Percentiles rank a stretch among this genome's conserved stretches.
Evolutionary conservation across 2,329 filamentous ascomycete species (phyloP).

Genomic region (Leptosphaerulina australis): DNA sequence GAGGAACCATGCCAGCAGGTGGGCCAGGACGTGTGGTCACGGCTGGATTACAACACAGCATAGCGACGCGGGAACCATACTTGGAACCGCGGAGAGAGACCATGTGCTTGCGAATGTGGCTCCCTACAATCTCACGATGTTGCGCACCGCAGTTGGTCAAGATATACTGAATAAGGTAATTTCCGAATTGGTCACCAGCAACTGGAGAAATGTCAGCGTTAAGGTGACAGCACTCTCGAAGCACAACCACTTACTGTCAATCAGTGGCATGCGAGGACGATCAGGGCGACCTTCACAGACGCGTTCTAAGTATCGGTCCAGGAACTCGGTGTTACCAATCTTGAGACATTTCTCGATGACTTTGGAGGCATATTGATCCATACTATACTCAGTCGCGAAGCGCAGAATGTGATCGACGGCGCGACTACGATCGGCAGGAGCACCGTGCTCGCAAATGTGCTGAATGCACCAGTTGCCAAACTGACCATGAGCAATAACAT

Average conservation of each 20-base stretch:
- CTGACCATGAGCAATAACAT: slow-evolving; percentile 94
- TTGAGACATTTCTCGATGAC: slow-evolving; percentile 99
- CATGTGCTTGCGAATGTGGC: slow-evolving; percentile 98
- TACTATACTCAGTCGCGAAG: slow-evolving; percentile 94
- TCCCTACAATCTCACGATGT: slow-evolving; percentile 90
- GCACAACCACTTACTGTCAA: slow-evolving; percentile 71
- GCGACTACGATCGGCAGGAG: slow-evolving; percentile 85
- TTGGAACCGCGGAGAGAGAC: slow-evolving; percentile 97
- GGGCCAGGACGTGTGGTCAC: slow-evolving; percentile 87
- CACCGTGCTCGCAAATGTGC: slow-evolving; percentile 97
- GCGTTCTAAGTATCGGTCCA: slow-evolving; percentile 88
- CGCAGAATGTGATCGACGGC: slow-evolving; percentile 95
- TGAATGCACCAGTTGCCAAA: slow-evolving; percentile 99
- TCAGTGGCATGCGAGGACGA: slow-evolving; percentile 92
- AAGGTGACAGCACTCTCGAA: not conserved
- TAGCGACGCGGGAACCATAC: slow-evolving; percentile 96
- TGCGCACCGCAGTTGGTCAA: slow-evolving; percentile 84
- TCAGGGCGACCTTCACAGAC: slow-evolving; percentile 91
- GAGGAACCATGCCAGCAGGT: slow-evolving; percentile 64
- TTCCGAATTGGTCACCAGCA: slow-evolving; percentile 97
- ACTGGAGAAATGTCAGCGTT: slow-evolving; percentile 55
- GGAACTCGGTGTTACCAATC: slow-evolving; percentile 88
- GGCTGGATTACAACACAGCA: slow-evolving; percentile 97
- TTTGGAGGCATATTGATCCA: slow-evolving; percentile 98
- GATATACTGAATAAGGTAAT: slow-evolving; percentile 98